phyloP scores from a whole-genome alignment of 2,329 filamentous ascomycete genomes.

The Rhynchosporium graminicola region DNA sequence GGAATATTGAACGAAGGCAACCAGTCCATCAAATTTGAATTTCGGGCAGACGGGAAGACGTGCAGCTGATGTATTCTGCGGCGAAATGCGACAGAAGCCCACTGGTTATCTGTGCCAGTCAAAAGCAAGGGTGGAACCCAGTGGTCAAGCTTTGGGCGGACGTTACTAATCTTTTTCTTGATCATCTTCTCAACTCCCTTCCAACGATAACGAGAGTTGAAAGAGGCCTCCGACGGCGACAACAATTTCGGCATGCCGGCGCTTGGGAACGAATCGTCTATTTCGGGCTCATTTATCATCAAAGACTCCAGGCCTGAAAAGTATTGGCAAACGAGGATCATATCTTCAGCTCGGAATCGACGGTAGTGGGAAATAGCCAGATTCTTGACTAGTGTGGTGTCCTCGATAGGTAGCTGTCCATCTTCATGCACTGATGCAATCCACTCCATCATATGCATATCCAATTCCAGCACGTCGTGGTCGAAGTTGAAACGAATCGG shows the following conservation, averaged over 20 bases:
- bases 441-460: neutral
- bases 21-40: conserved; percentile 10
- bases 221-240: neutral
- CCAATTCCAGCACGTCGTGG: conserved; percentile 9
- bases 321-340: conserved; percentile 5
- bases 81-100: neutral
- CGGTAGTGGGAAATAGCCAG: neutral
- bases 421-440: neutral
- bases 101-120: conserved; percentile 4
- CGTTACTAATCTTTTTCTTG: neutral
- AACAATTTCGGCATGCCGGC: neutral
- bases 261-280: neutral
- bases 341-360: neutral
- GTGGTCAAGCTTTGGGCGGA: conserved; percentile 3
- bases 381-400: conserved; percentile 2
- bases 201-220: conserved; percentile 11
- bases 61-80: no score
- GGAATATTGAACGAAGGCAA: conserved; percentile 1
- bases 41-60: neutral
- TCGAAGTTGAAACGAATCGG: conserved; percentile 11
- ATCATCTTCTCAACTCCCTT: neutral
- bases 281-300: neutral
- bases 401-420: neutral
- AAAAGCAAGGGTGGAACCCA: conserved; percentile 9
- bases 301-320: conserved; percentile 2